A percentile compares a stretch with the other conserved stretches of the same genome.
These are phyloP conservation scores for Psophocarpus tetragonolobus DNA, from an alignment of 306 rosid genomes.

Conservation along the genomic window DNA sequence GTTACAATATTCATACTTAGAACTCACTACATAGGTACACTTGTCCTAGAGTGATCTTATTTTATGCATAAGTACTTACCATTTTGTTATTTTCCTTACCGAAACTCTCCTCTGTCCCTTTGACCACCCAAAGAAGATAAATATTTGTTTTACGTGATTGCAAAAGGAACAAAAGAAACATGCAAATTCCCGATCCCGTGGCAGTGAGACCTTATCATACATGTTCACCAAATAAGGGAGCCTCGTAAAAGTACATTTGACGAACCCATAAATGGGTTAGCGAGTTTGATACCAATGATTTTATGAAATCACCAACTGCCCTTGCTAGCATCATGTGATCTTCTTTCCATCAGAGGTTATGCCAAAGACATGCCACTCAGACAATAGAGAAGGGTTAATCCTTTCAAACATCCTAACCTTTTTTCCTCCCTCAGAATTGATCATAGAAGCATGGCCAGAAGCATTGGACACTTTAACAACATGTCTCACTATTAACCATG, in stretches of 20 bases:
- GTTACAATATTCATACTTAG: too few relatives aligned
- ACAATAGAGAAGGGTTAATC: slow-evolving; percentile 55
- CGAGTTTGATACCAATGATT: slow-evolving; percentile 47
- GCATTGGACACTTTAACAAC: slow-evolving; percentile 42
- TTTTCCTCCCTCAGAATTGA: slow-evolving; percentile 52
- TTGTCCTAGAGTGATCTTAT: too few relatives aligned
- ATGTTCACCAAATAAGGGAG: slow-evolving; percentile 56
- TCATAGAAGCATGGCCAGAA: slow-evolving; percentile 48
- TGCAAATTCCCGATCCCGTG: slow-evolving; percentile 61
- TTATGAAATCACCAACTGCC: slow-evolving; percentile 63
- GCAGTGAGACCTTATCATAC: slow-evolving; percentile 47
- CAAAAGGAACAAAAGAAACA: slow-evolving; percentile 52
- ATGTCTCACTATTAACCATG: slow-evolving; percentile 53
- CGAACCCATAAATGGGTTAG: slow-evolving; percentile 61
- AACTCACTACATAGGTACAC: too few relatives aligned
- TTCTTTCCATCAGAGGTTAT: slow-evolving; percentile 50
- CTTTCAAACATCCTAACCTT: slow-evolving; percentile 54
- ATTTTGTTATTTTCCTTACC: slow-evolving; percentile 50
- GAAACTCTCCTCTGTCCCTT: slow-evolving; percentile 52
- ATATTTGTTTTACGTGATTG: slow-evolving; percentile 49
- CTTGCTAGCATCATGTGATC: slow-evolving; percentile 67
- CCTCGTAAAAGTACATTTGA: slow-evolving; percentile 48
- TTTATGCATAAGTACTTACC: slow-evolving; percentile 41
- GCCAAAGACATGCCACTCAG: slow-evolving; percentile 66
- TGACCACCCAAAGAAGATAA: slow-evolving; percentile 57